Percentiles rank a stretch among this genome's conserved stretches.
Conservation (phyloP, 2,329 filamentous ascomycete species). For the Chrysosphaeria jannelii region DNA sequence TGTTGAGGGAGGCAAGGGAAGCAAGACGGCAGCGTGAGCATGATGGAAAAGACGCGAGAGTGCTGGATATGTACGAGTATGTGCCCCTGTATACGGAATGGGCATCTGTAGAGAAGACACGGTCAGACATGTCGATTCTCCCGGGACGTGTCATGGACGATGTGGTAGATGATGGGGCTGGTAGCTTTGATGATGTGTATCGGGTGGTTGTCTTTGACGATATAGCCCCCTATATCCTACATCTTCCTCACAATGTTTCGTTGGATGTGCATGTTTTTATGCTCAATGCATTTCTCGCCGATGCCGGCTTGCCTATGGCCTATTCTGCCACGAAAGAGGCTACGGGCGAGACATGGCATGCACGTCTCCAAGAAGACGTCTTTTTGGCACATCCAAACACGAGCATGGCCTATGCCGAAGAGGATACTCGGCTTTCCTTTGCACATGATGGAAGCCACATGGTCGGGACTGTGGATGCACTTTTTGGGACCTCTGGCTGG, state of each 20-base stretch:
- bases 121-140: conserved; percentile 16
- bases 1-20: no score
- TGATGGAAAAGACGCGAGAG: no score
- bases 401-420: no score
- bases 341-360: no score
- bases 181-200: conserved; percentile 56
- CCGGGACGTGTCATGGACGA: conserved; percentile 53
- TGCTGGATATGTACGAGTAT: conserved; percentile 3
- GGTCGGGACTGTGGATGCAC: conserved; percentile 13
- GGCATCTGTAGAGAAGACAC: conserved; percentile 21
- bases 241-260: background rate
- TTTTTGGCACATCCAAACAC: no score
- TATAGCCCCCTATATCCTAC: conserved; percentile 29
- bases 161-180: conserved; percentile 41
- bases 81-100: conserved; percentile 15
- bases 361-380: no score
- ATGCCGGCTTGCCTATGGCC: no score
- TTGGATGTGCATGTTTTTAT: background rate
- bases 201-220: conserved; percentile 58
- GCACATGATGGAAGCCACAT: conserved; percentile 6
- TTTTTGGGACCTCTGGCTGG: conserved; percentile 4
- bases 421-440: no score
- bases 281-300: background rate
- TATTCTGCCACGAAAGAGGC: no score
- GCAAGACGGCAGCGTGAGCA: no score